Percentiles rank a stretch among this genome's conserved stretches.
Evolutionary conservation across 805 yeast species (phyloP).

Genomic region (Ogataea degrootiae): DNA sequence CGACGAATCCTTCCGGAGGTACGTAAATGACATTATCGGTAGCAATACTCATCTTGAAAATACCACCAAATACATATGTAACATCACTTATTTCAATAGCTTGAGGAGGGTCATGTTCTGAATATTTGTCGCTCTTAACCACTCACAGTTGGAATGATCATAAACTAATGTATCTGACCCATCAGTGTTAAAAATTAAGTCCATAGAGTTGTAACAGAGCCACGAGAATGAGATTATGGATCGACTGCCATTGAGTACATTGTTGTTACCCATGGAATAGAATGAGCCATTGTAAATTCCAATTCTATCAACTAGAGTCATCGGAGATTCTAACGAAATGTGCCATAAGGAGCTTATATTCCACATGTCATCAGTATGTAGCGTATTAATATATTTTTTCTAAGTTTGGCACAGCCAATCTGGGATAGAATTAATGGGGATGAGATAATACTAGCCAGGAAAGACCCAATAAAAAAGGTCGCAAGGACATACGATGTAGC

Average conservation of each 20-base stretch:
- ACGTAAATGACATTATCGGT: constrained; percentile 14
- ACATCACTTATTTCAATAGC: constrained; percentile 14
- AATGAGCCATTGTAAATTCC: constrained; percentile 35
- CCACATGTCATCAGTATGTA: too few species aligned
- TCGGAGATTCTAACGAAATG: too few species aligned
- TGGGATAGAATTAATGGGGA: too few species aligned
- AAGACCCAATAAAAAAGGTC: too few species aligned
- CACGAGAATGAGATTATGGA: constrained; percentile 18
- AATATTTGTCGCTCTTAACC: constrained; percentile 29
- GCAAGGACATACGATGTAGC: too few species aligned
- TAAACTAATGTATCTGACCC: constrained; percentile 29
- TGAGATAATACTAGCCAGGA: too few species aligned
- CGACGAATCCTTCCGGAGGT: not conserved
- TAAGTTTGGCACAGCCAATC: too few species aligned
- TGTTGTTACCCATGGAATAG: constrained; percentile 22
- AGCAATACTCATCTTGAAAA: constrained; percentile 15
- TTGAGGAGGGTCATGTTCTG: constrained; percentile 29
- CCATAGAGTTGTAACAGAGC: constrained; percentile 32
- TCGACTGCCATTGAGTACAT: too few species aligned
- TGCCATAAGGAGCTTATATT: too few species aligned
- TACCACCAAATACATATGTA: constrained; percentile 19
- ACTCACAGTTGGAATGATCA: constrained; percentile 34
- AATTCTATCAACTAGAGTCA: constrained; percentile 4
- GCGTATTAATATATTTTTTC: too few species aligned
- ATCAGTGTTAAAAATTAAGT: constrained; percentile 36